Base-by-base conservation (phyloP, 2,329 filamentous ascomycete species). In the Pseudogymnoascus sp. region DNA sequence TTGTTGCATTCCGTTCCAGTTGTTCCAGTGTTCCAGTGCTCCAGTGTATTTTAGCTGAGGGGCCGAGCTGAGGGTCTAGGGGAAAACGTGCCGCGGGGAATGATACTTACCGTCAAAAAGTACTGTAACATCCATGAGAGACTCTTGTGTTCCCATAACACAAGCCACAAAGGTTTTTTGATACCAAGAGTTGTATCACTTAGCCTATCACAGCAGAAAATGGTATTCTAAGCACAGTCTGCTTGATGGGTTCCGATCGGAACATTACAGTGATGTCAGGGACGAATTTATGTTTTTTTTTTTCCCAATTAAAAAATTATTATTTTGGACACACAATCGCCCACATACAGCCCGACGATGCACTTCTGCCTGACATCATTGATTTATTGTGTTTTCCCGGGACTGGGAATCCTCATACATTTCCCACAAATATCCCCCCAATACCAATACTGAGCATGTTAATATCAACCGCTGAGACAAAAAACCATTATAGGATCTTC, bases 351-450 rank as follows among this genome's bases (percentile, higher is more conserved):
- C 74, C 66, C 70, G 73, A 71, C 73, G 19, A 63, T 78, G 78
- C 78, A 79, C 74, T 75, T 77, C 75, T 79, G 78, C 78, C 78
- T 78, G 76, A 79, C 76, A 38, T 61, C 33, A 36, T 61, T 36
- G 31, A 36, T 44, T 42, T 36, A 47, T 53, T 28, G 17, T 57
- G 50, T 57, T 33, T 57, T 57, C 50, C 50, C 10, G 28, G 50
- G 28, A 28, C 17, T 31, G 50, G 28, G 26, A 61, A 63, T 66
- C 47, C 57, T 8, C 26, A 23, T 57, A 61, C 63, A 28, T 64
- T 40, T 38, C 38, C 33, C 61, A 44, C 21, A 61, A 60, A 31
- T 57, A 17, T 62, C 28, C 42, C 26, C 44, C 69, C 67, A 70
- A 71, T 68, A 62, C 68, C 61, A 67, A 35, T 28, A 28, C 26